These are phyloP conservation scores for Gastrodia elata DNA, from an alignment of 106 monocot species.

Conservation along the genomic window DNA sequence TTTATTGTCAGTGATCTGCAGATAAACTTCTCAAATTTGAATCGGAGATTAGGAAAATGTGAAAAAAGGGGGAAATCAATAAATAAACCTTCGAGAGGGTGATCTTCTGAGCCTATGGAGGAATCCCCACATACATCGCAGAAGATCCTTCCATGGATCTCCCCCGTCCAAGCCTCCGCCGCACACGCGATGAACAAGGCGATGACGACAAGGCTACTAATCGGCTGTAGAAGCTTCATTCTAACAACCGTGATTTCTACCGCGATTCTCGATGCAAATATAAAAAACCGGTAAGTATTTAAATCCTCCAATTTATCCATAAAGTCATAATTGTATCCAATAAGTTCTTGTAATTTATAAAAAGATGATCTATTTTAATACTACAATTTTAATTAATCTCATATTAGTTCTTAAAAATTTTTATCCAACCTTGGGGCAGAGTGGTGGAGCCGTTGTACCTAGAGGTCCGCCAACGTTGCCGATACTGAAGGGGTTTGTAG, in stretches of 20 bases:
- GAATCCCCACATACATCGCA: slow-evolving; percentile 93
- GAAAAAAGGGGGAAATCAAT: slow-evolving; percentile 12
- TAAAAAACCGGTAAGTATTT: too few relatives aligned
- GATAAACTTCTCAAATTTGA: not conserved
- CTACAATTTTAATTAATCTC: too few relatives aligned
- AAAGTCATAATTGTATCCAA: too few relatives aligned
- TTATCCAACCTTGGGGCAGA: slow-evolving; percentile 29
- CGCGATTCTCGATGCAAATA: not conserved
- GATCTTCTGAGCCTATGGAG: slow-evolving; percentile 83
- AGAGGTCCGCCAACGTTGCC: slow-evolving; percentile 20
- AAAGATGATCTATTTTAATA: too few relatives aligned
- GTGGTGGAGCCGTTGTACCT: slow-evolving; percentile 34
- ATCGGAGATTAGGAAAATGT: not conserved
- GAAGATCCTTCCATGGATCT: slow-evolving; percentile 84
- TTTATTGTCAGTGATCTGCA: too few relatives aligned
- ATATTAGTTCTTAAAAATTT: too few relatives aligned
- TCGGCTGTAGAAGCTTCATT: not conserved
- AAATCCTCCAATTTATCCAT: too few relatives aligned
- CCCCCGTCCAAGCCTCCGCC: slow-evolving; percentile 74
- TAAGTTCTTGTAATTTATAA: too few relatives aligned
- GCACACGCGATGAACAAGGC: slow-evolving; percentile 4
- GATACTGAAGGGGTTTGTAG: slow-evolving; percentile 36
- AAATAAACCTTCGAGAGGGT: slow-evolving; percentile 57
- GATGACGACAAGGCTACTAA: not conserved
- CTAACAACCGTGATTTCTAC: not conserved